These are phyloP conservation scores for Hypsizygus marmoreus DNA, from an alignment of 768 basidiomycete genomes.

Conservation along the genomic window DNA sequence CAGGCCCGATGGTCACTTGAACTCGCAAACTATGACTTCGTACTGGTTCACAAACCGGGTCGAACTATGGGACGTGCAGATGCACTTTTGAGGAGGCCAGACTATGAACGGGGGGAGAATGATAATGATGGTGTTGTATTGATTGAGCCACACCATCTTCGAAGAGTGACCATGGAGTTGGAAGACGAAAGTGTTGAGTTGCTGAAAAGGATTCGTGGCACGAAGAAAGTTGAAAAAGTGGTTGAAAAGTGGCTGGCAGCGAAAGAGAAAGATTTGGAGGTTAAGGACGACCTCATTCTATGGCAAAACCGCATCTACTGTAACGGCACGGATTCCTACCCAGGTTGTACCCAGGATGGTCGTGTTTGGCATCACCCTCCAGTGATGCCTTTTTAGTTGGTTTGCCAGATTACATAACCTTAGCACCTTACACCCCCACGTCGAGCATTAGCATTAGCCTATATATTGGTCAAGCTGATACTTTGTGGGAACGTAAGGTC, in stretches of 20 bases:
- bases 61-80: not conserved
- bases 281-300: conserved; percentile 6
- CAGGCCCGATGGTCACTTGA: not conserved
- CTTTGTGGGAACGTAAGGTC: no score
- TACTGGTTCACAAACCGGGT: not conserved
- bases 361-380: no score
- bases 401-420: no score
- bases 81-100: not conserved
- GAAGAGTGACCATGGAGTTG: no score
- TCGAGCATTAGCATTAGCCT: no score
- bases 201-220: no score
- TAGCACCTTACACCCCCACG: no score
- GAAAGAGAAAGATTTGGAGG: conserved; percentile 5
- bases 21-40: not conserved
- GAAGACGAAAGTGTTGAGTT: no score
- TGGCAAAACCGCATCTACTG: conserved; percentile 18
- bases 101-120: not conserved
- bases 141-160: not conserved
- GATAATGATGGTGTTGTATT: not conserved
- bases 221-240: not conserved
- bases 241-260: not conserved
- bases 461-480: no score
- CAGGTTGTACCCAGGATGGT: no score
- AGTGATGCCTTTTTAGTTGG: no score
- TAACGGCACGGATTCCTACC: no score